Base-by-base conservation (phyloP, 805 yeast species). In the Geotrichum ghanense region DNA sequence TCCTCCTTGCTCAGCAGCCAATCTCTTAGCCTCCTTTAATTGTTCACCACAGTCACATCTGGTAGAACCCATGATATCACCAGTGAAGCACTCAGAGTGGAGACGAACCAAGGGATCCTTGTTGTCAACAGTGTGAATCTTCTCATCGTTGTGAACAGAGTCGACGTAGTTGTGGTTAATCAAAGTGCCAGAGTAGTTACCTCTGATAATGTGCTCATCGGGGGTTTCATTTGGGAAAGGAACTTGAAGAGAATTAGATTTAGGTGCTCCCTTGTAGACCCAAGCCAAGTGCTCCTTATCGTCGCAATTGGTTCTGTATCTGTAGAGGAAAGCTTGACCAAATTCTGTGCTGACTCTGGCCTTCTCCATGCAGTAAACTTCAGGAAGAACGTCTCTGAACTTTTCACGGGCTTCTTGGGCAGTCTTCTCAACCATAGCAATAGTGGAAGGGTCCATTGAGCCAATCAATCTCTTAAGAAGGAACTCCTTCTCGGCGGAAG, bases 11-110 rank as follows among this genome's bases (percentile, higher is more conserved):
- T 72, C 73, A 48, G 73, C 69, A 4, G 95, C 95, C 90, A 92
- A 92, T 51, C 94, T 74, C 6, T 97, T 98, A 1, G 97, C 97
- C 65, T 94, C 96, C 64, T 92, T 97, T 57, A 92, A 85, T 68
- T 92, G 99, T 65, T 92, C 99, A 19, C 99, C 99, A 67, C 99
- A 92, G 65, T 92, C 99, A 65, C 99, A 92, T 47, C 99, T 75
- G 1, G 99, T 97, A 49, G 90, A 79, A 98, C 99, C 92, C 7
- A 97, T 97, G 1, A 97, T 92, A 61, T 92, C 99, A 2, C 99
- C 99, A 0, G 99, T 92, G 68, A 90, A 92, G 65, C 99, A 92
- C 62, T 92, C 99, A 2, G 95, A 83, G 61, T 92, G 99, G 54
- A 92, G 88, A 50, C 99, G 73, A 3, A 83, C 95, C 51, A 90